Conservation (phyloP, 2,329 filamentous ascomycete genomes). For the Phialocephala sp. region DNA sequence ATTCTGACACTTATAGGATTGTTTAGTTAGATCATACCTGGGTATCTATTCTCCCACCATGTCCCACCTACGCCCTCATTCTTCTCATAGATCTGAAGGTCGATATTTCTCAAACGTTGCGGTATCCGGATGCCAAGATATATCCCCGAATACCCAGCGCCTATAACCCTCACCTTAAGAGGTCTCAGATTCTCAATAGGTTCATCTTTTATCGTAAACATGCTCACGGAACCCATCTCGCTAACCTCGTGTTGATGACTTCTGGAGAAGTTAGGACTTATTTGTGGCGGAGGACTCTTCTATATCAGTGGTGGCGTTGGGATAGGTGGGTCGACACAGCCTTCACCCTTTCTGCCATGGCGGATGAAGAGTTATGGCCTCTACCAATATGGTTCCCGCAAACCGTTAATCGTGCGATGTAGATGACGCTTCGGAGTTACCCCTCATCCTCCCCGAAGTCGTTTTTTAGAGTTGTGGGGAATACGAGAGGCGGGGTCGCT, state of each 20-base stretch:
- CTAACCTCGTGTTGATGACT: background rate
- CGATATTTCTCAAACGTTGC: constrained; percentile 38
- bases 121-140: constrained; percentile 42
- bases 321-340: background rate
- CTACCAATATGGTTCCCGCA: background rate
- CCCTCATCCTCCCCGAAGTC: constrained; percentile 7
- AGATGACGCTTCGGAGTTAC: background rate
- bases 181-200: constrained; percentile 38
- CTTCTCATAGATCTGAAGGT: constrained; percentile 58
- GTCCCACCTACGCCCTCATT: constrained; percentile 57
- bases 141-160: constrained; percentile 43
- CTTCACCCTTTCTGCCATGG: constrained; percentile 7
- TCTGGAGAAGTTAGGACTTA: background rate
- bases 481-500: constrained; percentile 4
- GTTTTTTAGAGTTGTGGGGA: constrained; percentile 3
- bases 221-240: constrained; percentile 24
- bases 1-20: no score
- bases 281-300: background rate
- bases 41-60: constrained; percentile 57
- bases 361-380: background rate
- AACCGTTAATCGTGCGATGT: background rate
- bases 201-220: constrained; percentile 36
- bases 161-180: constrained; percentile 41
- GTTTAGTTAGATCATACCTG: constrained; percentile 35
- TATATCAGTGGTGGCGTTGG: background rate